Evolutionary conservation across 2,329 filamentous ascomycete genomes (phyloP).

Genomic region (Colletotrichum nymphaeae): DNA sequence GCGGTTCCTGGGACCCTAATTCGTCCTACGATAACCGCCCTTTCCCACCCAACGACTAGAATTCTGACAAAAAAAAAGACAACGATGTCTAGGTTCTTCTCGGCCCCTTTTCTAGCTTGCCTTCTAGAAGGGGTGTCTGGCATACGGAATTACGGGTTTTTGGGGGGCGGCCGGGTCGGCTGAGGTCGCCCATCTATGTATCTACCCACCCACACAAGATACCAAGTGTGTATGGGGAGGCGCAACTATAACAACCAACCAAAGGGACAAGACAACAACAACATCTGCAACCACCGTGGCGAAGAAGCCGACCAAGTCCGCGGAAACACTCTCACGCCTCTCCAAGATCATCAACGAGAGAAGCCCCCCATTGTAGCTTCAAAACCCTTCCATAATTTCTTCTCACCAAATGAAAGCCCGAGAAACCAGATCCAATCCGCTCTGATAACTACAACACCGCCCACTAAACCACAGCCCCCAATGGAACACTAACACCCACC

Average conservation of each 20-base stretch:
- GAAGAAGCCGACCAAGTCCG: too few relatives aligned
- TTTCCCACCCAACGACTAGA: not conserved
- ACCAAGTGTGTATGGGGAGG: too few relatives aligned
- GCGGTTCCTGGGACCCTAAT: not conserved
- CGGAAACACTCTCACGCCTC: too few relatives aligned
- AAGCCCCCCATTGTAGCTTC: too few relatives aligned
- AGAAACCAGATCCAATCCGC: too few relatives aligned
- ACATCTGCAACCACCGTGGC: not conserved
- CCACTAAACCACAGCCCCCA: too few relatives aligned
- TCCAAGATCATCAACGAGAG: too few relatives aligned
- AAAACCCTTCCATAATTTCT: too few relatives aligned
- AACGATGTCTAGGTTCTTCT: not conserved
- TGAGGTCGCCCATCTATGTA: not conserved
- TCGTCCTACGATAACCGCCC: not conserved
- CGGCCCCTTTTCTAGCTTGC: not conserved
- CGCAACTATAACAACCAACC: too few relatives aligned
- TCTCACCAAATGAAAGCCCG: too few relatives aligned
- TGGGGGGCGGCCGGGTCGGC: not conserved
- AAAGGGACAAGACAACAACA: too few relatives aligned
- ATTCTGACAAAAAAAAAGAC: not conserved
- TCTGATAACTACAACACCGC: too few relatives aligned
- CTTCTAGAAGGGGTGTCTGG: not conserved
- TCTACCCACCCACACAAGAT: not conserved
- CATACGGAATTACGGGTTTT: not conserved
- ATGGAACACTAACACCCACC: not conserved